phyloP scores from a whole-genome alignment of 2,329 filamentous ascomycete species.

The Dothistroma septosporum region DNA sequence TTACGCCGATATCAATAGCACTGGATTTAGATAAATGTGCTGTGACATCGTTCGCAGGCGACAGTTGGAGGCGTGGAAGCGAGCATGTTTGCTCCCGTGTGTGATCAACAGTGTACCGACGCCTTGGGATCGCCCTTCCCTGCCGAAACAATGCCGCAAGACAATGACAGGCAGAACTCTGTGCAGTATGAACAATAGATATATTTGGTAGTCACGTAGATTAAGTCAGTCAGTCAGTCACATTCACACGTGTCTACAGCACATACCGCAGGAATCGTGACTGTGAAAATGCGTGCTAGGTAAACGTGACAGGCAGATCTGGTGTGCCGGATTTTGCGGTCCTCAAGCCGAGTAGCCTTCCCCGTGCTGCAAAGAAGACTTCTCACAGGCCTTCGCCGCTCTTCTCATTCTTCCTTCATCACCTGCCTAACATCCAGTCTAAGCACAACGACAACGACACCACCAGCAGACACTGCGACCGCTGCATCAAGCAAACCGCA shows the following conservation, averaged over 20 bases:
- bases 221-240: neutral
- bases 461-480: conserved; percentile 8
- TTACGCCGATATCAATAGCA: too few relatives aligned
- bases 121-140: neutral
- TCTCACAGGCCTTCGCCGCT: conserved; percentile 5
- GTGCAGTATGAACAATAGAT: neutral
- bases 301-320: neutral
- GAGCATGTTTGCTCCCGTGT: neutral
- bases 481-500: conserved; percentile 14
- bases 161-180: neutral
- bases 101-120: neutral
- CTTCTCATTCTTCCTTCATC: conserved; percentile 1
- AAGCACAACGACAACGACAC: conserved; percentile 10
- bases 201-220: neutral
- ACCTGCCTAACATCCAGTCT: conserved; percentile 9
- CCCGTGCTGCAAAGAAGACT: neutral
- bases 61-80: too few relatives aligned
- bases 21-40: too few relatives aligned
- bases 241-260: neutral
- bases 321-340: neutral
- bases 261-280: neutral
- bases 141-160: neutral
- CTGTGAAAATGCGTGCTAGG: neutral
- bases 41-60: too few relatives aligned
- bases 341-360: neutral